Evolutionary conservation across 306 rosid species (phyloP), one percentile per base, ranked within the genome.

Genomic region (Pueraria montana): DNA sequence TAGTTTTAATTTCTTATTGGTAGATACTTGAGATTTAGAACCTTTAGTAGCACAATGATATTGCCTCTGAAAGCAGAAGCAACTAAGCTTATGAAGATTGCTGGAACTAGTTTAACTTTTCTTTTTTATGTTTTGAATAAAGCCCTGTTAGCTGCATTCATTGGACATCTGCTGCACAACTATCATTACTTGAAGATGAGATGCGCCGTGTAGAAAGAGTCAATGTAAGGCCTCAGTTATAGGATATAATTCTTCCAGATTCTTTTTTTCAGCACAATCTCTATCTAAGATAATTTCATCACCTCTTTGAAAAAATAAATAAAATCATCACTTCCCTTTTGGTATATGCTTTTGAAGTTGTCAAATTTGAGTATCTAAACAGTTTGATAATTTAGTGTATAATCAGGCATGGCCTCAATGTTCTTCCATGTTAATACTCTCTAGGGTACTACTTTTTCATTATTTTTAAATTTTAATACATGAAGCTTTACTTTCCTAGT

Each of bases 61-160:
- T 72, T 36, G 17, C 55, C 56, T 70, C 14, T 68, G 68, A 34
- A 34, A 7, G 0, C 8, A 34, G 6, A 73, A 73, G 74, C 45
- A 75, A 52, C 27, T 46, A 50, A 56, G 58, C 64, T 82, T 40
- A 49, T 65, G 18, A 30, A 27, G 61, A 82, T 82, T 45, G 30
- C 5, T 46, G 14, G 27, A 69, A 71, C 46, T 65, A 14, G 69
- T 72, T 66, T 78, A 53, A 77, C 42, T n/a, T 63, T 74, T 64
- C 4, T 53, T 36, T 46, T 43, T 1, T 3, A 27, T 5, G 6
- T 67, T 36, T 38, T 26, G 36, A 24, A 23, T 84, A 4, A 90
- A 92, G 98, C 87, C 98, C 98, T 66, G 97, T 94, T 59, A 96
- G 93, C 83, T 94, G 98, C 91, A 94, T 94, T 85, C 97, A 94